These are phyloP conservation scores for Glycine tomentella DNA, from an alignment of 306 rosid genomes.

Conservation along the genomic window DNA sequence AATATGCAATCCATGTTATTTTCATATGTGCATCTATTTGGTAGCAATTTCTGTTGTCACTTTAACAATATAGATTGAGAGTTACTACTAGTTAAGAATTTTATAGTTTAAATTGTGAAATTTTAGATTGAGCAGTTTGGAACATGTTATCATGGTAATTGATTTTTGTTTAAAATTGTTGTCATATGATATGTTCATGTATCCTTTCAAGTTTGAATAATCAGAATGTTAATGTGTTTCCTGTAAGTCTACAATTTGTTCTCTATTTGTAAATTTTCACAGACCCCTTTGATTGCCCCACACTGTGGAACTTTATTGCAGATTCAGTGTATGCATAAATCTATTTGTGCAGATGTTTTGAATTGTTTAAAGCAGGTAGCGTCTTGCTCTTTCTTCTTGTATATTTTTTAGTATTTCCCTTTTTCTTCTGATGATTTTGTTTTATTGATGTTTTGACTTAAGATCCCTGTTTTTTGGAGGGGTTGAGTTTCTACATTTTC, in stretches of 20 bases:
- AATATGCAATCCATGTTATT: no score
- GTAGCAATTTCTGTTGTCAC: neutral
- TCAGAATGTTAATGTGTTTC: neutral
- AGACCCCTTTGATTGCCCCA: no score
- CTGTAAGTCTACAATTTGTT: no score
- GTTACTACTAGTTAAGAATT: neutral
- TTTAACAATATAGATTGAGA: neutral
- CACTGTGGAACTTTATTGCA: neutral
- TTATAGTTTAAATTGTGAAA: neutral
- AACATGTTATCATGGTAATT: neutral
- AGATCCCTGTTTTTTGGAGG: no score
- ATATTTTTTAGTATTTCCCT: neutral
- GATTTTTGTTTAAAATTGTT: neutral
- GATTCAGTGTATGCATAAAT: constrained; percentile 9
- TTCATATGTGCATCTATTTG: no score
- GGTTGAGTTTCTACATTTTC: no score
- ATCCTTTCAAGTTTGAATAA: neutral
- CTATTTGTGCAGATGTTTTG: neutral
- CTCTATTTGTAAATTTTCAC: neutral
- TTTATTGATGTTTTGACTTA: no score
- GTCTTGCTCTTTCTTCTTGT: neutral
- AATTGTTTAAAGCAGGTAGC: constrained; percentile 15
- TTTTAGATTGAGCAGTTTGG: neutral
- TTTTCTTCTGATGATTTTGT: no score
- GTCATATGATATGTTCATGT: neutral